Conservation (phyloP, 2,329 filamentous ascomycete species). For the Neoascochyta sp. region DNA sequence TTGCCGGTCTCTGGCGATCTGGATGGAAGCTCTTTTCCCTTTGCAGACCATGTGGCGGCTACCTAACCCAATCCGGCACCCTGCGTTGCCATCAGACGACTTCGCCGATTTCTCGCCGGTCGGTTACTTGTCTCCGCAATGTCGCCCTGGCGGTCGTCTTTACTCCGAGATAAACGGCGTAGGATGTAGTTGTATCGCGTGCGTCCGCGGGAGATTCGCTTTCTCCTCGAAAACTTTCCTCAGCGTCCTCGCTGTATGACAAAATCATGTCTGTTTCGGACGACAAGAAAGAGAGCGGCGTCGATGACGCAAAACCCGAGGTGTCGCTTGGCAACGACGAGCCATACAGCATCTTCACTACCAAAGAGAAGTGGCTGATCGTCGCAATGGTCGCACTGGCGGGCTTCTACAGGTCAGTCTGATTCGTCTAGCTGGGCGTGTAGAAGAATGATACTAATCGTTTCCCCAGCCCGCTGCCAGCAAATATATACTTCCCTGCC, state of each 20-base stretch:
- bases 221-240: slow-evolving; percentile 4
- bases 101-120: slow-evolving; percentile 17
- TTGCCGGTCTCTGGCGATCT: slow-evolving; percentile 7
- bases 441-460: neutral
- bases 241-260: slow-evolving; percentile 1
- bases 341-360: slow-evolving; percentile 29
- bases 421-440: too few species aligned
- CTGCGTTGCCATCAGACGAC: slow-evolving; percentile 4
- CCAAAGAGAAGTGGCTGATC: slow-evolving; percentile 30
- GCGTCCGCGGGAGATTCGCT: slow-evolving; percentile 2
- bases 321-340: slow-evolving; percentile 13
- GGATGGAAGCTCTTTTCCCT: slow-evolving; percentile 3
- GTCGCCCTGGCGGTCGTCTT: slow-evolving; percentile 14
- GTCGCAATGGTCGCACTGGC: slow-evolving; percentile 30
- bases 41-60: slow-evolving; percentile 1
- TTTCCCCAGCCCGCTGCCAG: slow-evolving; percentile 37
- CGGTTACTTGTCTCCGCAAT: slow-evolving; percentile 7
- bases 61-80: neutral
- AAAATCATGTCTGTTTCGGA: slow-evolving; percentile 8
- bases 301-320: slow-evolving; percentile 11
- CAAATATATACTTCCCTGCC: slow-evolving; percentile 40
- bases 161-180: slow-evolving; percentile 15
- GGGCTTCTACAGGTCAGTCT: slow-evolving; percentile 27
- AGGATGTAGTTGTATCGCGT: slow-evolving; percentile 6
- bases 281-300: slow-evolving; percentile 13